Evolutionary conservation across 768 basidiomycete genomes (phyloP), one percentile per base, ranked within the genome.

Genomic region (Rhizopogon vinicolor): DNA sequence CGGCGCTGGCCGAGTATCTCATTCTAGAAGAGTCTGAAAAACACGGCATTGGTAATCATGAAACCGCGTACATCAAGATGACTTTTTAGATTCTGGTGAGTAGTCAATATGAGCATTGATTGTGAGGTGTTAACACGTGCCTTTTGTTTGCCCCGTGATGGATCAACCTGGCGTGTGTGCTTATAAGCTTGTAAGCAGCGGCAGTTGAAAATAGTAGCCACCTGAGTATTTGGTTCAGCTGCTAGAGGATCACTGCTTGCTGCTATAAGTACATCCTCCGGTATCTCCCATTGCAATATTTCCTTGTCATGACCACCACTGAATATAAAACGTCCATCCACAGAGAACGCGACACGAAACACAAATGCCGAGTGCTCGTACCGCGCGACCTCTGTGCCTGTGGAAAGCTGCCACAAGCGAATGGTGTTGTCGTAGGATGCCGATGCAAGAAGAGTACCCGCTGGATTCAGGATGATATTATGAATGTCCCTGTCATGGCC

Each of bases 351-450:
- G 13, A 46, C 31, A 31, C 7, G 5, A 13, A 35, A 4, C 3
- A 35, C 35, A n/a, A n/a, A n/a, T n/a, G n/a, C 12, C 10, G 35
- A 35, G 12, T 35, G 35, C 35, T 35, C 35, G 35, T 35, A 35
- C 35, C 35, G 35, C 33, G 64, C 2, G 14, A 67, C 60, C 41
- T 68, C 62, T 0, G 42, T 33, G 3, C 63, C 59, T 0, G 60
- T 60, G 37, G 22, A 18, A 6, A 62, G 28, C 18, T 71, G 60
- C 69, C 69, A 70, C 1, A 70, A 51, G 0, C 70, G 66, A 2
- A 65, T 64, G 22, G 65, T 62, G 1, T 61, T 65, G 22, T 70
- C 69, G 7, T 61, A 62, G 44, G 69, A 70, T 1, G 60, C 68
- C 0, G 69, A 70, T 0, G 62, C 68, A 41, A 70, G 64, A 22